Base-by-base conservation (phyloP, 208 protist genomes). In the Leptomonas pyrrhocoris region DNA sequence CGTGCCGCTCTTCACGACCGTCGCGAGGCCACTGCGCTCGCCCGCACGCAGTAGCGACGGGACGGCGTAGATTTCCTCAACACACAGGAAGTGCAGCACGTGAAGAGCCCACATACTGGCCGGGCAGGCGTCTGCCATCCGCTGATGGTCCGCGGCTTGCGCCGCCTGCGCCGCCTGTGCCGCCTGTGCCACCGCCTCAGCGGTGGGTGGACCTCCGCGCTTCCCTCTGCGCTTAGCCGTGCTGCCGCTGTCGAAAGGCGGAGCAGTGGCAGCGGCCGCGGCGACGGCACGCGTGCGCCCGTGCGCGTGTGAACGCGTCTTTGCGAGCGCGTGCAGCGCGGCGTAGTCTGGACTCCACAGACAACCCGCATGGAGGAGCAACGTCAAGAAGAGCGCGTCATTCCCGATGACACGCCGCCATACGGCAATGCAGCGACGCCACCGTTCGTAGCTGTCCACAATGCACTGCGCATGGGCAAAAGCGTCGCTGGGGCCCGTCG, bases 321-420 rank as follows among this genome's bases (percentile, higher is more conserved):
- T 58, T 21, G 23, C 40, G 40, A 68, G 54, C 30, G 23, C 28
- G 18, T 70, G 43, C 21, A 88, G 60, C 11, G 69, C 57, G 7
- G 50, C 72, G 79, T 90, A 92, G 64, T 91, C 73, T 13, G 74
- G 77, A 2, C 75, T 71, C 82, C 83, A 89, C 7, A 94, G 57
- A 23, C 81, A 88, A 28, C 88, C 88, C 11, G 85, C 66, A 66
- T 94, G 85, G 31, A 89, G 81, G 13, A 94, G 79, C 23, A 94
- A 48, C n/a, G 74, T 73, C 15, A 94, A 84, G 53, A 92, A 78
- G 16, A 94, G 55, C 19, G 72, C 59, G 49, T 94, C 85, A n/a
- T 77, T 83, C 31, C 80, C 77, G n/a, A 94, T 31, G n/a, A 92
- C 62, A n/a, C 60, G 79, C 21, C 88, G 80, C 80, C 83, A 92